Base-by-base conservation (phyloP, 345 rosid species). In the Jatropha curcas region DNA sequence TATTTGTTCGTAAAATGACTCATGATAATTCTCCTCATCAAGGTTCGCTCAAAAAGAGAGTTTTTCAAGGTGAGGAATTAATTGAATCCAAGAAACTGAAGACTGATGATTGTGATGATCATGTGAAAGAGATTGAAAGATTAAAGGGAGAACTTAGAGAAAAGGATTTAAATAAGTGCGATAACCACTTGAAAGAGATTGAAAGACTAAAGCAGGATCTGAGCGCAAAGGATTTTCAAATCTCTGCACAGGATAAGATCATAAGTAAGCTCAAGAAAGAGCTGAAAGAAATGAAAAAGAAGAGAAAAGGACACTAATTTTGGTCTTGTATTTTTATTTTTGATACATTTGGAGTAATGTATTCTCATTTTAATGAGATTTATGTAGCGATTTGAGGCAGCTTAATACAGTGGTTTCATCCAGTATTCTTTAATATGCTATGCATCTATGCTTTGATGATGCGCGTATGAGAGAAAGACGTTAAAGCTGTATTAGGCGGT, bases 1-100 rank as follows among this genome's bases (percentile, higher is more conserved):
- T 94, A 20, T 87, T 71, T 57, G 80, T 89, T 70, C 93, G 97
- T 39, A 82, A 90, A 79, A 85, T 83, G 86, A 74, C 53, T 37
- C 52, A 16, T 13, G 86, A 83, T 25, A 70, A 72, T 74, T 28
- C 67, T 5, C 39, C 39, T 45, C 20, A 50, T 56, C 70, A 71
- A 68, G 57, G 50, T 68, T 60, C 61, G 1, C 72, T 65, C 12
- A 85, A 80, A 78, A 88, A 87, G 80, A 82, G 86, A 77, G 70
- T 70, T 48, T 45, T 74, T 22, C 77, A 81, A 57, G 85, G 74
- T 4, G 76, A 74, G 56, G 84, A 77, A 22, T 48, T 79, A 25
- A 72, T 19, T 25, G 74, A 73, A 34, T 57, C 75, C 33, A 84
- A 88, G 87, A 86, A 79, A 69, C 83, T 33, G 7, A 80, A 80